These are phyloP conservation scores for Keithomyces neogunnii DNA, from an alignment of 2,329 filamentous ascomycete species.

Conservation along the genomic window DNA sequence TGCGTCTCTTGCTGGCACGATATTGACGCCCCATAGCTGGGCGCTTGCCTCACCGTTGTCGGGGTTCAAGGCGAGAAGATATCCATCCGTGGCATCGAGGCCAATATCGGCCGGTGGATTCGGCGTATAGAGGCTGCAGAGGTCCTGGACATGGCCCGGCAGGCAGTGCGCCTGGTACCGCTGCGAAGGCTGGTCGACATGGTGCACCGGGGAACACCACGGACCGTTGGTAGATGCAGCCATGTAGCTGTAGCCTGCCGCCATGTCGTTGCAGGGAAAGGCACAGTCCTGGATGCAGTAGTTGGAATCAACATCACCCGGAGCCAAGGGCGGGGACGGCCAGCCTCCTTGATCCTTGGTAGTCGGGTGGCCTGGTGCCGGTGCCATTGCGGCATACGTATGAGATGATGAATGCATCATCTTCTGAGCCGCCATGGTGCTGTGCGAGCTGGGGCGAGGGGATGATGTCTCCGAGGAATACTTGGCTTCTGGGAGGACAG, in stretches of 20 bases:
- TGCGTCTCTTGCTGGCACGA: slow-evolving; percentile 7
- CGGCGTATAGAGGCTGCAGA: not conserved
- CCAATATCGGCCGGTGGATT: not conserved
- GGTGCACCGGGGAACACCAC: not conserved
- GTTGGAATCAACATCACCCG: slow-evolving; percentile 1
- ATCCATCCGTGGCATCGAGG: not conserved
- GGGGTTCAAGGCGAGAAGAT: not conserved
- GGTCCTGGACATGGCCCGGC: not conserved
- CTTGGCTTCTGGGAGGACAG: slow-evolving; percentile 12
- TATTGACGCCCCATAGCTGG: not conserved
- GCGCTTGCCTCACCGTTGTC: not conserved
- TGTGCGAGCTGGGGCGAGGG: slow-evolving; percentile 3
- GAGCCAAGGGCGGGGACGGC: slow-evolving; percentile 26
- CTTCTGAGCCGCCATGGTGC: not conserved
- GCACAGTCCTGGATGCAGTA: slow-evolving; percentile 3
- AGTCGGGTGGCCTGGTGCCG: slow-evolving; percentile 7
- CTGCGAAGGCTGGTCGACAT: not conserved
- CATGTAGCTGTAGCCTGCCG: not conserved
- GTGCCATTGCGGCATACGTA: slow-evolving; percentile 5
- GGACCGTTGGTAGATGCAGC: not conserved
- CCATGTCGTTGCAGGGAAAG: not conserved
- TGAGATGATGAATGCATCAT: slow-evolving; percentile 13
- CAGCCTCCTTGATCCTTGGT: slow-evolving; percentile 16
- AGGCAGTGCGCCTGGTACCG: not conserved
- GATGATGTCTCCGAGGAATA: slow-evolving; percentile 15